These are phyloP conservation scores for Metarhizium guizhouense DNA, from an alignment of 2,329 filamentous ascomycete species.

Conservation along the genomic window DNA sequence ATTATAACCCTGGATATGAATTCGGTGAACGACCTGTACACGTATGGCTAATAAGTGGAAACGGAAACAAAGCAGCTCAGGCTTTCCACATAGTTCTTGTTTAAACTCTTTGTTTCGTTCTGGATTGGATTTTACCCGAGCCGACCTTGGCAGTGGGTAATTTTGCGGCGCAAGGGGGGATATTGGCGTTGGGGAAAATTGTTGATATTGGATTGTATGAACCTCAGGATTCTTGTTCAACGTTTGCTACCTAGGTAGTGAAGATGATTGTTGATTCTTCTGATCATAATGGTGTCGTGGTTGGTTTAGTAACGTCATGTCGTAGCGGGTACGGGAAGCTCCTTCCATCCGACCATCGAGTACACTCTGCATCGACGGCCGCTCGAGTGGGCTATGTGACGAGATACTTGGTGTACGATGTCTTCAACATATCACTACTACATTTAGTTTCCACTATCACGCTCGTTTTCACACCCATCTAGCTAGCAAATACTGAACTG, in stretches of 20 bases:
- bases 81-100: neutral
- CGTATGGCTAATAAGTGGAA: neutral
- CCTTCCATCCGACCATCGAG: neutral
- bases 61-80: neutral
- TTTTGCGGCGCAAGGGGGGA: constrained; percentile 7
- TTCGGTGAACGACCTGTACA: constrained; percentile 1
- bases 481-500: neutral
- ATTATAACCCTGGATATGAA: neutral
- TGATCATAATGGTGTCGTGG: neutral
- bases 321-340: neutral
- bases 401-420: neutral
- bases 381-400: neutral
- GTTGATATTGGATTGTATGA: neutral
- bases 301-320: neutral
- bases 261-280: neutral
- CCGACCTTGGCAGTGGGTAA: constrained; percentile 7
- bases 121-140: neutral
- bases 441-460: neutral
- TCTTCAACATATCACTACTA: neutral
- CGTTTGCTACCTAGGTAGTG: neutral
- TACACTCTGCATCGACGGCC: neutral
- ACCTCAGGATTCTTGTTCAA: neutral
- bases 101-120: neutral
- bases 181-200: constrained; percentile 1
- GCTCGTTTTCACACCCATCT: neutral